Evolutionary conservation across 2,329 filamentous ascomycete genomes (phyloP).

Genomic region (Calycina marina): DNA sequence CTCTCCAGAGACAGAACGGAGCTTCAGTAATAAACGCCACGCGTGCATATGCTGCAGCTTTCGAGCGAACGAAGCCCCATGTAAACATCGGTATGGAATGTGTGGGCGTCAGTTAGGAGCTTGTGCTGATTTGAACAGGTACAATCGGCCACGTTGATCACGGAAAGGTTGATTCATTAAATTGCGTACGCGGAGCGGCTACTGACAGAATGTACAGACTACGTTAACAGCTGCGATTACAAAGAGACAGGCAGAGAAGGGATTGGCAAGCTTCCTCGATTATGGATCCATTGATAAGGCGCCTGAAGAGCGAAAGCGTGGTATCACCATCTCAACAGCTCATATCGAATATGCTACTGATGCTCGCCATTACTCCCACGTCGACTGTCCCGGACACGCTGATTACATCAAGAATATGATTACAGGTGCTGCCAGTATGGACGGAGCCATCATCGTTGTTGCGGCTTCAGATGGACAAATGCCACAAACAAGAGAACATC

Average conservation of each 20-base stretch:
- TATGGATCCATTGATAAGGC: conserved; percentile 99
- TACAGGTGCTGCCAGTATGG: conserved; percentile 98
- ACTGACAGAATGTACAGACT: conserved; percentile 43
- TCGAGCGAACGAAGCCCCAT: conserved; percentile 87
- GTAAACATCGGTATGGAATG: conserved; percentile 75
- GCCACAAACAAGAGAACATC: conserved; percentile 97
- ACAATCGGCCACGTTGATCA: conserved; percentile 99
- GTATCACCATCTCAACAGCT: conserved; percentile 97
- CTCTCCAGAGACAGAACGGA: conserved; percentile 46
- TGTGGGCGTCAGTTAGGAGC: conserved; percentile 1
- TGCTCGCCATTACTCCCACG: conserved; percentile 92
- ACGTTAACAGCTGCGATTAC: conserved; percentile 98
- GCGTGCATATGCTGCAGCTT: conserved; percentile 49
- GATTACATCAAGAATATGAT: conserved; percentile 99
- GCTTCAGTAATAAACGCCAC: conserved; percentile 50
- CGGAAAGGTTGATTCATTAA: conserved; percentile 61
- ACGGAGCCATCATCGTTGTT: conserved; percentile 96
- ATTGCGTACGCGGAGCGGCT: conserved; percentile 5
- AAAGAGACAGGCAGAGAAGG: conserved; percentile 93
- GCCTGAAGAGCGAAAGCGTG: conserved; percentile 97
- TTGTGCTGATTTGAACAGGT: conserved; percentile 32
- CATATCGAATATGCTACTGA: conserved; percentile 98
- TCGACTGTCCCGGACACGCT: conserved; percentile 98
- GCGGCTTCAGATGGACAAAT: conserved; percentile 98
- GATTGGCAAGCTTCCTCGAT: conserved; percentile 84